These are phyloP conservation scores for Typha latifolia DNA, from an alignment of 176 grass and related monocot species.

Conservation along the genomic window DNA sequence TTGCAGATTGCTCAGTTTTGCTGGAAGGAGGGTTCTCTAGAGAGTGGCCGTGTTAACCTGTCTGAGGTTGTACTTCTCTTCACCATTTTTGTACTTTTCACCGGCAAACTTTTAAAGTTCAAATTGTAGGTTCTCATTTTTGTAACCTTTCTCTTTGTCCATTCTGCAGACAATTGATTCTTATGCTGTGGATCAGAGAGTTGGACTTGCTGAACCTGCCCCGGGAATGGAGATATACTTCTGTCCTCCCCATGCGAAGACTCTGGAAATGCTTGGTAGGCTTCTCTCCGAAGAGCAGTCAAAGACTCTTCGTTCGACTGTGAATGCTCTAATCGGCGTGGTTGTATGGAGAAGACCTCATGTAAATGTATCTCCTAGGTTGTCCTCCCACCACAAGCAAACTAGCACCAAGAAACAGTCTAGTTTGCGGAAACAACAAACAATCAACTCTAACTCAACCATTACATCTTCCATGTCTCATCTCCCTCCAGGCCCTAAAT, in stretches of 20 bases:
- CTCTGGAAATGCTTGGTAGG: conserved; percentile 28
- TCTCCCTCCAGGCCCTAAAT: conserved; percentile 11
- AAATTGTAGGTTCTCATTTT: not conserved
- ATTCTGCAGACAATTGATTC: conserved; percentile 42
- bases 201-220: conserved; percentile 40
- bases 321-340: conserved; percentile 32
- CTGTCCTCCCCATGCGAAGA: conserved; percentile 46
- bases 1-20: conserved; percentile 42
- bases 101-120: not conserved
- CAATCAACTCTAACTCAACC: conserved; percentile 18
- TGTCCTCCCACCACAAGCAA: conserved; percentile 29
- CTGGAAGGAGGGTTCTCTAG: conserved; percentile 42
- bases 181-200: conserved; percentile 51
- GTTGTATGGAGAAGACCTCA: conserved; percentile 50
- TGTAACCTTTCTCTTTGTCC: conserved; percentile 2
- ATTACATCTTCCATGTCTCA: conserved; percentile 15
- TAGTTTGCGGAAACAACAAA: conserved; percentile 39
- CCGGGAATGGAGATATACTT: conserved; percentile 59
- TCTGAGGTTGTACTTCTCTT: conserved; percentile 40
- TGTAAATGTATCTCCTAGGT: conserved; percentile 22
- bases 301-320: conserved; percentile 6
- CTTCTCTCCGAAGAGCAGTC: conserved; percentile 45
- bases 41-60: conserved; percentile 31
- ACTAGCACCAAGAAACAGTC: conserved; percentile 20
- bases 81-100: too few species aligned